A percentile compares a stretch with the other conserved stretches of the same genome.
phyloP scores from a whole-genome alignment of 2,329 filamentous ascomycete genomes.

The Colletotrichum zoysiae region DNA sequence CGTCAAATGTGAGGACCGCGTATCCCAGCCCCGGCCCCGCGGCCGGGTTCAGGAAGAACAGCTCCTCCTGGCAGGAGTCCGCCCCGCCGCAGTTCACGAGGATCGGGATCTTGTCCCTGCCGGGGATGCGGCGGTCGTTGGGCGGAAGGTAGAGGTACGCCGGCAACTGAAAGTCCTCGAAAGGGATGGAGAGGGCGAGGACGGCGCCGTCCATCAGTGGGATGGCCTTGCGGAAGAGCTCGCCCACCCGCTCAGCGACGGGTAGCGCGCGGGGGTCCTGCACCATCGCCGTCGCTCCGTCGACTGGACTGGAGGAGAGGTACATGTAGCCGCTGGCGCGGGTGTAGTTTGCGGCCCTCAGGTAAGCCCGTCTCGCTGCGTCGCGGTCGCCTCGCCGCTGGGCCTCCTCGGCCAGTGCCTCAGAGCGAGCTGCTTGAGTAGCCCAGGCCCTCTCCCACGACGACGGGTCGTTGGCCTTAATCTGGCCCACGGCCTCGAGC shows the following conservation, averaged over 20 bases:
- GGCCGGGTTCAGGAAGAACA: constrained; percentile 51
- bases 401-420: no score
- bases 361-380: no score
- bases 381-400: no score
- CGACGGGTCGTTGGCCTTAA: no score
- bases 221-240: constrained; percentile 47
- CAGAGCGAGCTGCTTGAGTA: no score
- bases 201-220: constrained; percentile 48
- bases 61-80: constrained; percentile 56
- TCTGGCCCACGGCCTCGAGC: no score
- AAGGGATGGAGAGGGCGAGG: constrained; percentile 53
- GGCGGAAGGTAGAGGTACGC: constrained; percentile 54
- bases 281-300: background rate
- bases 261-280: constrained; percentile 25
- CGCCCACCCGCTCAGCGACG: constrained; percentile 47
- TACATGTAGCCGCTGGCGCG: constrained; percentile 50
- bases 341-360: no score
- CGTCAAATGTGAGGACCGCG: constrained; percentile 59
- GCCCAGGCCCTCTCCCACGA: no score
- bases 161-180: constrained; percentile 50
- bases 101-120: constrained; percentile 49
- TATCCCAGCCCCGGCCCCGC: constrained; percentile 52
- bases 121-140: constrained; percentile 26
- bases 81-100: constrained; percentile 52
- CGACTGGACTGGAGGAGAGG: background rate